Percentiles rank a stretch among this genome's conserved stretches.
phyloP scores from a whole-genome alignment of 1,284 basidiomycete species.

The Cutaneotrichosporon sp. region DNA sequence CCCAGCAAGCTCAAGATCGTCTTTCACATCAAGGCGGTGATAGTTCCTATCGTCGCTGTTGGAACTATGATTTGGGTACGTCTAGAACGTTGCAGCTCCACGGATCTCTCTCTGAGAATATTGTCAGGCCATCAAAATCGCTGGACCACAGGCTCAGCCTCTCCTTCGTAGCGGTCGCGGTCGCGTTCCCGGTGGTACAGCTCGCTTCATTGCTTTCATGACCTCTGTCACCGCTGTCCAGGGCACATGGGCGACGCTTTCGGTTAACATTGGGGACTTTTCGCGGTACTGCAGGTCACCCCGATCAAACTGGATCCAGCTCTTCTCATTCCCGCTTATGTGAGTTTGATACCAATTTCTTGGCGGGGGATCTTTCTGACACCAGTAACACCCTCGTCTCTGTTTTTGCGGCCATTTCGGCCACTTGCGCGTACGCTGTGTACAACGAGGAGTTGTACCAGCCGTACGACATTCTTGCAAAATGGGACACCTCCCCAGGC shows the following conservation, averaged over 20 bases:
- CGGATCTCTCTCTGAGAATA: constrained; percentile 50
- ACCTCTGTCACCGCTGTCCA: constrained; percentile 12
- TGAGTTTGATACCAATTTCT: background rate
- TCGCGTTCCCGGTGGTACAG: constrained; percentile 5
- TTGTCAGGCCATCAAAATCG: constrained; percentile 36
- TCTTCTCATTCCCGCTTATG: constrained; percentile 15
- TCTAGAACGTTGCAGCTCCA: background rate
- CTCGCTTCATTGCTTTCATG: constrained; percentile 20
- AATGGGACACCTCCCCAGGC: constrained; percentile 14
- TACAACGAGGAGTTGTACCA: constrained; percentile 53
- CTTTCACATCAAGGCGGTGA: constrained; percentile 59
- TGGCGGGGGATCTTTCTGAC: background rate
- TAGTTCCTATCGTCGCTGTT: constrained; percentile 62
- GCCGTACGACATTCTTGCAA: constrained; percentile 29
- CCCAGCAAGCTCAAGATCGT: constrained; percentile 66
- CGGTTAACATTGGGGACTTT: constrained; percentile 19
- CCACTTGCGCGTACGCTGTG: constrained; percentile 29
- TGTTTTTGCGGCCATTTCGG: constrained; percentile 43
- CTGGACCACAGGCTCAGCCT: constrained; percentile 11
- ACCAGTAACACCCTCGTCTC: constrained; percentile 22
- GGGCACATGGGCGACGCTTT: constrained; percentile 17
- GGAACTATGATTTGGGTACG: constrained; percentile 63
- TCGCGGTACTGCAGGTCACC: constrained; percentile 17
- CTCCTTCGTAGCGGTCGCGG: constrained; percentile 3
- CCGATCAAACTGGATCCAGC: constrained; percentile 11